Evolutionary conservation across 2,329 filamentous ascomycete species (phyloP).

Genomic region (Scortechinia acanthostroma): DNA sequence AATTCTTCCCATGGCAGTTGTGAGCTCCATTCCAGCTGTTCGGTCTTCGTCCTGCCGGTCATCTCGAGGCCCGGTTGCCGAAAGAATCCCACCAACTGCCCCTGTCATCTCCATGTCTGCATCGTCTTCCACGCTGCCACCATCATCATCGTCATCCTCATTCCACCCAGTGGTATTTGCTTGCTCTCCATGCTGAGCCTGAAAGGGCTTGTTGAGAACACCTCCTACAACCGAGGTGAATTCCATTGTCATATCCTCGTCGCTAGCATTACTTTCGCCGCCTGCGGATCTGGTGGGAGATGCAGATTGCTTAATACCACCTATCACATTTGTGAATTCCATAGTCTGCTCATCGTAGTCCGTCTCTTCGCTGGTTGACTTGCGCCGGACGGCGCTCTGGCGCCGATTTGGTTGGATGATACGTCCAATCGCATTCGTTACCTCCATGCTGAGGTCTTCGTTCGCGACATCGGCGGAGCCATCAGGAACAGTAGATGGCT

Average conservation of each 20-base stretch:
- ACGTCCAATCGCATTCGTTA: neutral
- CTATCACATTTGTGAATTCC: constrained; percentile 33
- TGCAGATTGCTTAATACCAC: constrained; percentile 21
- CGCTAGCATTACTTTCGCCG: constrained; percentile 19
- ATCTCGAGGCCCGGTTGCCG: neutral
- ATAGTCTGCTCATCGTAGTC: constrained; percentile 29
- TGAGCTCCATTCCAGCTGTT: neutral
- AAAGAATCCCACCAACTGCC: neutral
- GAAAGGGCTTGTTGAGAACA: constrained; percentile 21
- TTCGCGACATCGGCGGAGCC: neutral
- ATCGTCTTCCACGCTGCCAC: neutral
- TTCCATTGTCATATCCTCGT: constrained; percentile 37
- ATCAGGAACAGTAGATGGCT: constrained; percentile 2
- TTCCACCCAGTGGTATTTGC: neutral
- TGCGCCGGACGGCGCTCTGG: neutral
- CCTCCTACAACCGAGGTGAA: constrained; percentile 33
- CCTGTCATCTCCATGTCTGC: constrained; percentile 1
- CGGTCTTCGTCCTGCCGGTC: neutral
- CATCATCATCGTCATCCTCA: neutral
- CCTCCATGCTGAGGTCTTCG: neutral
- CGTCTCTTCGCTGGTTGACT: neutral
- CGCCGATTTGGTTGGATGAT: neutral
- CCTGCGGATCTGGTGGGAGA: constrained; percentile 15
- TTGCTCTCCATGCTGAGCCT: too few relatives aligned
- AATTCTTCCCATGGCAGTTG: neutral